Evolutionary conservation across 306 rosid genomes (phyloP), one percentile per base, ranked within the genome.

Genomic region (Arachis hypogaea): DNA sequence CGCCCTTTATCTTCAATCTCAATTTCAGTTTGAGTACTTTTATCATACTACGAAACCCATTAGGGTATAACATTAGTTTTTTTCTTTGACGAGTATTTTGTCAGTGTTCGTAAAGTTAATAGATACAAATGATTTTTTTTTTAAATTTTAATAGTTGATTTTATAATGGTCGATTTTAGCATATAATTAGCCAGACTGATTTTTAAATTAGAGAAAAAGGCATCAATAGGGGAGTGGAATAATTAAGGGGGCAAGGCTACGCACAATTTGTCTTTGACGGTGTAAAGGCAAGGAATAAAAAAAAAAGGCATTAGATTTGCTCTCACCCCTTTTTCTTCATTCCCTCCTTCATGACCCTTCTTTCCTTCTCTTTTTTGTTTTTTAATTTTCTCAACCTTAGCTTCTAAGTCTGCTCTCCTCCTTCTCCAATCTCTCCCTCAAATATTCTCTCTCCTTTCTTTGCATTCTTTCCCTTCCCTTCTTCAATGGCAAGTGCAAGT

Each of bases 401-500:
- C 81, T 58, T 54, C 68, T 4, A 84, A 84, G 82, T 22, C 84
- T 85, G 55, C 16, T 49, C 28, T 22, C 28, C 28, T 22, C 28
- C 28, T 22, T 22, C 28, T 22, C 28, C 28, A 22, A 22, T 22
- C 55, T 22, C 9, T 29, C 42, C 22, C 77, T 50, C 64, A 66
- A 14, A 5, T 66, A 62, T 73, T 74, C 72, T 72, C 9, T 16
- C 2, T 22, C 28, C 28, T 22, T 22, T 22, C 28, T 22, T 22
- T 22, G 28, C 28, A 22, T 22, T 22, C 28, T 33, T 9, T 16
- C 72, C 75, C 47, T 11, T 68, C 46, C 14, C 57, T 78, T 83
- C 87, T 65, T 63, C 93, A 81, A 92, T 88, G 98, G 93, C 87
- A 63, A 85, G 66, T 79, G 67, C 76, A 57, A 42, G 14, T 72